Evolutionary conservation across 2,329 filamentous ascomycete genomes (phyloP).

Genomic region (Stachybotrys elegans): DNA sequence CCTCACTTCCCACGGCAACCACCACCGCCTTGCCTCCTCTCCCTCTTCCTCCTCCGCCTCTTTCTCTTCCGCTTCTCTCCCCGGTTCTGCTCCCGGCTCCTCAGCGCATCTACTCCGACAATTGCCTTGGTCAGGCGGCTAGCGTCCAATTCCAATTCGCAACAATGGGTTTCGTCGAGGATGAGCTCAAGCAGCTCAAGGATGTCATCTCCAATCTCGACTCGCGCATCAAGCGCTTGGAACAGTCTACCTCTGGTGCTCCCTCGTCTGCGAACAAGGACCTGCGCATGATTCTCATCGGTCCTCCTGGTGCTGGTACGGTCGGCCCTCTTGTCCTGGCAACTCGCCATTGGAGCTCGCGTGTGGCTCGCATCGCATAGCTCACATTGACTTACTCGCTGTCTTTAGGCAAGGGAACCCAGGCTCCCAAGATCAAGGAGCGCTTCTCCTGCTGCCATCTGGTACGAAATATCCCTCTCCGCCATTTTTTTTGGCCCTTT

Average conservation of each 20-base stretch:
- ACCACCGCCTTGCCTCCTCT: not conserved
- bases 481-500: not conserved
- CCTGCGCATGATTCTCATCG: conserved; percentile 96
- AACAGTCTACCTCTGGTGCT: conserved; percentile 59
- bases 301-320: conserved; percentile 93
- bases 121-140: conserved; percentile 9
- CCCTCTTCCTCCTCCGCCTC: not conserved
- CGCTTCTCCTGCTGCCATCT: conserved; percentile 96
- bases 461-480: conserved; percentile 47
- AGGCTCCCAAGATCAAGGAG: conserved; percentile 97
- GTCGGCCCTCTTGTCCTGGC: conserved; percentile 2
- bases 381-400: conserved; percentile 11
- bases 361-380: not conserved
- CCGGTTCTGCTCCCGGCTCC: too few relatives aligned
- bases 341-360: too few relatives aligned
- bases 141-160: conserved; percentile 17
- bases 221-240: conserved; percentile 78
- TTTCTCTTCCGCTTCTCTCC: not conserved
- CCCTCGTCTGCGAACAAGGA: conserved; percentile 50
- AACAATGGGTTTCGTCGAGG: conserved; percentile 83
- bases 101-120: too few relatives aligned
- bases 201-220: conserved; percentile 80
- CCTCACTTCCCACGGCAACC: not conserved
- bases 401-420: conserved; percentile 86
- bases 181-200: conserved; percentile 81